Percentiles rank a stretch among this genome's conserved stretches.
Conservation (phyloP, 495 filamentous ascomycete species). For the Cladorrhinum samala region DNA sequence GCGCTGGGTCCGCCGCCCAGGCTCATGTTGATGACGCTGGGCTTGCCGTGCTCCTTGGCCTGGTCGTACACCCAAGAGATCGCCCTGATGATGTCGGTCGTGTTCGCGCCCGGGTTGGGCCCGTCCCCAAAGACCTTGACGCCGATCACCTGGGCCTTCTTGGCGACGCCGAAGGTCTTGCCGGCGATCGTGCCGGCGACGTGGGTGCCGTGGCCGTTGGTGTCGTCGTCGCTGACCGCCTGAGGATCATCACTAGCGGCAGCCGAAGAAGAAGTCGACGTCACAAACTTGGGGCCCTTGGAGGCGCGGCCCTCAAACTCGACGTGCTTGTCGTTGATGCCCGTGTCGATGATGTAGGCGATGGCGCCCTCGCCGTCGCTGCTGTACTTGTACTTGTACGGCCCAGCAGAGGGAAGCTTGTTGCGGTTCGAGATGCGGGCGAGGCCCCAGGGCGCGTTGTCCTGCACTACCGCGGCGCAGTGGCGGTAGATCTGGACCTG, state of each 20-base stretch:
- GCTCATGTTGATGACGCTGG: constrained; percentile 45
- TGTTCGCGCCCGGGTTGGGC: constrained; percentile 1
- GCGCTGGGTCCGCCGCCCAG: constrained; percentile 42
- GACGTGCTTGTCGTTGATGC: constrained; percentile 40
- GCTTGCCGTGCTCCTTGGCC: constrained; percentile 15
- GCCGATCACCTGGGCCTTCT: constrained; percentile 33
- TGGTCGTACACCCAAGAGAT: constrained; percentile 9
- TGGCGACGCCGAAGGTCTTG: constrained; percentile 40
- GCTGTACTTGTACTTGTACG: constrained; percentile 51
- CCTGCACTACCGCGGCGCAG: constrained; percentile 39
- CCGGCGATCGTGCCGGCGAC: constrained; percentile 41
- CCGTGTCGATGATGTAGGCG: constrained; percentile 50
- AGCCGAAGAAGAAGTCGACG: constrained; percentile 22
- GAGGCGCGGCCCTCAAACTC: constrained; percentile 25
- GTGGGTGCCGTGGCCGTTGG: constrained; percentile 36
- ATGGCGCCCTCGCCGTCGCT: constrained; percentile 46
- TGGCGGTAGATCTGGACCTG: constrained; percentile 40
- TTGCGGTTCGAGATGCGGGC: constrained; percentile 43
- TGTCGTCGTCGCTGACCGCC: constrained; percentile 36
- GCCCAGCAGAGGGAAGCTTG: constrained; percentile 32
- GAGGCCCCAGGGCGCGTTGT: constrained; percentile 52
- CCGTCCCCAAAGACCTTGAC: constrained; percentile 40
- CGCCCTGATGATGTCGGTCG: constrained; percentile 11
- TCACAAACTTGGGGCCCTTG: constrained; percentile 25
- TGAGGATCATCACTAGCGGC: no score